Percentiles rank a stretch among this genome's conserved stretches.
phyloP scores from a whole-genome alignment of 2,329 filamentous ascomycete genomes.

The Fusarium musae region DNA sequence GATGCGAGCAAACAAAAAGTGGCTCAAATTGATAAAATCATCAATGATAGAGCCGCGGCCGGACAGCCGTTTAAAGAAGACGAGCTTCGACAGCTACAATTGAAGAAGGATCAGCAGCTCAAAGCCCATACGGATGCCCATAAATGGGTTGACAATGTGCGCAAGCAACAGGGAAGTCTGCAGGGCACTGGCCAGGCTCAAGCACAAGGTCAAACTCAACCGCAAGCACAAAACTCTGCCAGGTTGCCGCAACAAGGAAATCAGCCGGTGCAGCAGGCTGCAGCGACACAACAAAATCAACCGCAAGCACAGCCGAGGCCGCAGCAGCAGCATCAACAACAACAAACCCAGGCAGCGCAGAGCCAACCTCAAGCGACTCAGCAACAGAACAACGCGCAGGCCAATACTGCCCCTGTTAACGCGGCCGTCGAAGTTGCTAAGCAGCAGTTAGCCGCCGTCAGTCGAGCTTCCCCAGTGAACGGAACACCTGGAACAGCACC shows the following conservation, averaged over 20 bases:
- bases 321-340: conserved; percentile 27
- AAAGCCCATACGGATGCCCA: conserved; percentile 60
- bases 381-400: conserved; percentile 44
- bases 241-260: conserved; percentile 40
- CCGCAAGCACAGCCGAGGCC: conserved; percentile 33
- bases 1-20: conserved; percentile 57
- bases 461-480: conserved; percentile 46
- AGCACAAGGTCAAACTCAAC: conserved; percentile 21
- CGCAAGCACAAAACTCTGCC: conserved; percentile 10
- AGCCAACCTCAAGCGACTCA: conserved; percentile 31
- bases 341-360: conserved; percentile 33
- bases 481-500: conserved; percentile 41
- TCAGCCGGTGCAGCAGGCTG: conserved; percentile 31
- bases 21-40: conserved; percentile 54
- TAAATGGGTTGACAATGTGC: conserved; percentile 59
- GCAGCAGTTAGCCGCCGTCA: conserved; percentile 49
- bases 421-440: conserved; percentile 59
- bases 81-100: conserved; percentile 57
- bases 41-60: conserved; percentile 56
- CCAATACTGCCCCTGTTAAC: conserved; percentile 53
- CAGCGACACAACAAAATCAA: conserved; percentile 25
- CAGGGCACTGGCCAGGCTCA: conserved; percentile 43
- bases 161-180: conserved; percentile 56
- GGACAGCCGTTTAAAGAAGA: conserved; percentile 59
- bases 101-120: conserved; percentile 56